These are phyloP conservation scores for Diaporthe citri DNA, from an alignment of 2,329 filamentous ascomycete genomes.

Conservation along the genomic window DNA sequence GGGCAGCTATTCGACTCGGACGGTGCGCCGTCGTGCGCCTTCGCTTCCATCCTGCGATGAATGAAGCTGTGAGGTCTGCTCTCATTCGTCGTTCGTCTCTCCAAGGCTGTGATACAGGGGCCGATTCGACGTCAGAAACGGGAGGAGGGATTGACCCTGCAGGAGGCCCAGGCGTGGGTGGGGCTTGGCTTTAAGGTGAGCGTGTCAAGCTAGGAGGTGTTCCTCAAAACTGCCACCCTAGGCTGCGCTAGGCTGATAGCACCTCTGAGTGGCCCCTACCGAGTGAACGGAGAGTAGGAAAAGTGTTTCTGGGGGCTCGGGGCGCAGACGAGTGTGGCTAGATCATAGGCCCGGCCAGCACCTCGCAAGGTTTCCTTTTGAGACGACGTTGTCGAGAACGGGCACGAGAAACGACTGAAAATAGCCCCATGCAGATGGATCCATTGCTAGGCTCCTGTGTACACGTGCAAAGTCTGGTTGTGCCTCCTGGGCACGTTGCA, in stretches of 20 bases:
- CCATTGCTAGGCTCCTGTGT: background rate
- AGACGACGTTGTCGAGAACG: conserved; percentile 10
- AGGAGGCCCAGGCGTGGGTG: conserved; percentile 13
- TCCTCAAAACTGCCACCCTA: conserved; percentile 13
- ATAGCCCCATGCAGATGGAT: background rate
- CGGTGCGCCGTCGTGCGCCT: background rate
- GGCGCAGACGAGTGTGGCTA: conserved; percentile 26
- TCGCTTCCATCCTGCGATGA: background rate
- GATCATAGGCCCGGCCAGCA: conserved; percentile 7
- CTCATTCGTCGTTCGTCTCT: background rate
- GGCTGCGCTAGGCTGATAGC: background rate
- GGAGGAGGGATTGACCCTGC: conserved; percentile 15
- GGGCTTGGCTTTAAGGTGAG: conserved; percentile 25
- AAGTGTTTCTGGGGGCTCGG: conserved; percentile 24
- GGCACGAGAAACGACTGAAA: conserved; percentile 4
- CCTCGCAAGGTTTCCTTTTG: conserved; percentile 22
- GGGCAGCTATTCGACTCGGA: background rate
- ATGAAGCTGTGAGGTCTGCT: background rate
- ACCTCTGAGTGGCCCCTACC: background rate
- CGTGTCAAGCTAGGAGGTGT: conserved; percentile 26
- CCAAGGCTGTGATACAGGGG: conserved; percentile 27
- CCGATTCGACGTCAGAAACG: conserved; percentile 6
- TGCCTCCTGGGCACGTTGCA: background rate
- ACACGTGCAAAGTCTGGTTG: background rate
- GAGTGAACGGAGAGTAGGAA: conserved; percentile 20